Evolutionary conservation across 345 rosid species (phyloP).

Genomic region (Moricandia arvensis): DNA sequence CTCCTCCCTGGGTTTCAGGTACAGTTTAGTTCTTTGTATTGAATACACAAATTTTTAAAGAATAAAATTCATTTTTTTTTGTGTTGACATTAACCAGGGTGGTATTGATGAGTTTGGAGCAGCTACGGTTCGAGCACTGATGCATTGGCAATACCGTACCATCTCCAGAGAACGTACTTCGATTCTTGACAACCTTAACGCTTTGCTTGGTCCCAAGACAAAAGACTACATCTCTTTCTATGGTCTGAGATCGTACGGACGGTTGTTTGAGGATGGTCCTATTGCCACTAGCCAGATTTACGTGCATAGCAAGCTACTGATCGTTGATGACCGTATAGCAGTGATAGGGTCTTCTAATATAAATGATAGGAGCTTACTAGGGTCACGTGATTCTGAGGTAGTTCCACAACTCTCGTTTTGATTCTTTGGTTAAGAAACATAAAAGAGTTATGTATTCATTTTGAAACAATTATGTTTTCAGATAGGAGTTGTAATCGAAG

Average conservation of each 20-base stretch:
- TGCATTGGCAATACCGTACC: constrained; percentile 95
- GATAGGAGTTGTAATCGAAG: constrained; percentile 87
- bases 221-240: constrained; percentile 79
- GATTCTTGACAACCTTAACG: constrained; percentile 58
- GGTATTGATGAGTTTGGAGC: constrained; percentile 89
- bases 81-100: constrained; percentile 49
- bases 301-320: constrained; percentile 92
- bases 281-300: constrained; percentile 93
- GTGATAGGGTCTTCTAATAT: constrained; percentile 86
- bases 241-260: constrained; percentile 79
- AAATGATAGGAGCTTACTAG: constrained; percentile 88
- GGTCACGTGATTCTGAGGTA: constrained; percentile 98
- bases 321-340: constrained; percentile 67
- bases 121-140: constrained; percentile 89
- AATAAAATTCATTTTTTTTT: not conserved
- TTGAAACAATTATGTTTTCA: constrained; percentile 29
- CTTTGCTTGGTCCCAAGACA: constrained; percentile 58
- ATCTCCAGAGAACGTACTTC: constrained; percentile 76
- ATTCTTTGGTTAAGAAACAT: not conserved
- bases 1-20: constrained; percentile 98
- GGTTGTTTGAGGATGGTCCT: constrained; percentile 61
- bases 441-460: constrained; percentile 11
- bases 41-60: no score
- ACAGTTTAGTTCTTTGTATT: no score
- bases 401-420: not conserved